A percentile compares a stretch with the other conserved stretches of the same genome.
These are phyloP conservation scores for Coleophoma eucalyptorum DNA, from an alignment of 2,329 filamentous ascomycete genomes.

Conservation along the genomic window DNA sequence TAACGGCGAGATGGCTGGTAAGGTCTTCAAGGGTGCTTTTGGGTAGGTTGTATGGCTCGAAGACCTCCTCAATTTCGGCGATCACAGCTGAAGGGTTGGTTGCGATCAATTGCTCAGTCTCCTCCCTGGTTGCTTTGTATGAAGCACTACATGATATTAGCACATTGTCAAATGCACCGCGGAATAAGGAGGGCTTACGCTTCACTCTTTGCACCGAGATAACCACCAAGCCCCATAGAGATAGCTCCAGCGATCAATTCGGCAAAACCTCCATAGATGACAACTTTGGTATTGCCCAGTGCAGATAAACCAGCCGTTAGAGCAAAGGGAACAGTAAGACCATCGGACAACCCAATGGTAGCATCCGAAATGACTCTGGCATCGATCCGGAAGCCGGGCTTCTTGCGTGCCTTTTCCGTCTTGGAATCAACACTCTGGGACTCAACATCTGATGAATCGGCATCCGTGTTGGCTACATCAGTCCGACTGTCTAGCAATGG, in stretches of 20 bases:
- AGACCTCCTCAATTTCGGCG: slow-evolving; percentile 28
- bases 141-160: slow-evolving; percentile 23
- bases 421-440: slow-evolving; percentile 18
- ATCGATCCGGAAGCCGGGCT: slow-evolving; percentile 23
- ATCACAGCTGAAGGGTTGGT: slow-evolving; percentile 20
- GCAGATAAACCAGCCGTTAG: slow-evolving; percentile 52
- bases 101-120: slow-evolving; percentile 20
- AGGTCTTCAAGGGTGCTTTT: slow-evolving; percentile 26
- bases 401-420: slow-evolving; percentile 14
- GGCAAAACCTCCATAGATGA: slow-evolving; percentile 55
- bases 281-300: slow-evolving; percentile 45
- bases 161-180: neutral
- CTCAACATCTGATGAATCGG: slow-evolving; percentile 18
- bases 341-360: slow-evolving; percentile 59
- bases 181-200: slow-evolving; percentile 18
- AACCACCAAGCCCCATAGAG: slow-evolving; percentile 60
- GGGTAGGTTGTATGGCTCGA: slow-evolving; percentile 28
- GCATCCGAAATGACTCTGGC: slow-evolving; percentile 42
- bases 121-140: slow-evolving; percentile 22
- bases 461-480: neutral
- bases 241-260: slow-evolving; percentile 59
- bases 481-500: slow-evolving; percentile 9
- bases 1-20: slow-evolving; percentile 26
- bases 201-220: slow-evolving; percentile 49
- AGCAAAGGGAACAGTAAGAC: slow-evolving; percentile 60